Evolutionary conservation across 805 yeast species (phyloP).

Genomic region (Kuraishia floccosa): DNA sequence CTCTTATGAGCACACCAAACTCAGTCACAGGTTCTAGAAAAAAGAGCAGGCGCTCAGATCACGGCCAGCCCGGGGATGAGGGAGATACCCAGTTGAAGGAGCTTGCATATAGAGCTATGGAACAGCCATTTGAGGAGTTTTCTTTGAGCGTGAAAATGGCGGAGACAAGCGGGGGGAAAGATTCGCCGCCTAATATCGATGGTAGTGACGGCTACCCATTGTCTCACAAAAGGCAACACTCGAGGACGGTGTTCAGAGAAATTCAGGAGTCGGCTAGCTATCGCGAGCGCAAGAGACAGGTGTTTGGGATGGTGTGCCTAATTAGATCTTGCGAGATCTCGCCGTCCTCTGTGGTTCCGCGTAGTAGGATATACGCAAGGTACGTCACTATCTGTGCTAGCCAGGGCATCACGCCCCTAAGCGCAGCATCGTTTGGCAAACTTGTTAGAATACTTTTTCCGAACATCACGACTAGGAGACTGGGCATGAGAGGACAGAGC

Average conservation of each 20-base stretch:
- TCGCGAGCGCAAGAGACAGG: conserved; percentile 54
- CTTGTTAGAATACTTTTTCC: conserved; percentile 58
- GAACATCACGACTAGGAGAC: conserved; percentile 56
- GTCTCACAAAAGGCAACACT: too few relatives aligned
- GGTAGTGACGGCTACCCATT: conserved; percentile 2
- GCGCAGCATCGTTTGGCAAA: conserved; percentile 75
- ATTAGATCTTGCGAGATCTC: conserved; percentile 47
- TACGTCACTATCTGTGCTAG: conserved; percentile 49
- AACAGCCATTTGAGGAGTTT: conserved; percentile 21
- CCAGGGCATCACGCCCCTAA: conserved; percentile 42
- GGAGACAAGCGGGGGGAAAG: conserved; percentile 12
- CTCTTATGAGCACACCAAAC: neutral
- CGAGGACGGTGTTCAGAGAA: conserved; percentile 6
- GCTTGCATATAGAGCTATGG: conserved; percentile 21
- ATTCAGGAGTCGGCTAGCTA: conserved; percentile 8
- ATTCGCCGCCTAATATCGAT: conserved; percentile 7
- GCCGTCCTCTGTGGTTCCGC: conserved; percentile 44
- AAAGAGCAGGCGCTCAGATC: conserved; percentile 14
- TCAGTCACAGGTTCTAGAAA: conserved; percentile 6
- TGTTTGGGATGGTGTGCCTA: conserved; percentile 77
- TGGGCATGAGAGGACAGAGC: conserved; percentile 75
- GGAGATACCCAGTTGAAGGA: conserved; percentile 25
- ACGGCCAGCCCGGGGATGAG: conserved; percentile 16
- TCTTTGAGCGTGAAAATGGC: conserved; percentile 21
- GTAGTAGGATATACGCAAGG: conserved; percentile 58